Percentiles rank a stretch among this genome's conserved stretches.
phyloP scores from a whole-genome alignment of 2,329 filamentous ascomycete genomes.

The Fusarium domesticum region DNA sequence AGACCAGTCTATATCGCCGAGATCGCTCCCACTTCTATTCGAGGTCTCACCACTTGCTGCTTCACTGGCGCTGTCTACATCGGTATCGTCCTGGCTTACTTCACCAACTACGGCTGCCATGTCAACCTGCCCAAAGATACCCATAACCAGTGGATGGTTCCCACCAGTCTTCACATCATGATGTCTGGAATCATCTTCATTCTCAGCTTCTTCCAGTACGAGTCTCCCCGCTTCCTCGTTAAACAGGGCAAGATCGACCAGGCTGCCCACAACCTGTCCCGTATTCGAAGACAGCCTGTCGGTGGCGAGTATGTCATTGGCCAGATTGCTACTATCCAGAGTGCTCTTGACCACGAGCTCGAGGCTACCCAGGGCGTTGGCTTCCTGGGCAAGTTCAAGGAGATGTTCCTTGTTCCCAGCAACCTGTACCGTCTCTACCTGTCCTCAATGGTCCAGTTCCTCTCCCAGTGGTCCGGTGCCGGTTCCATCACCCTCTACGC shows the following conservation, averaged over 20 bases:
- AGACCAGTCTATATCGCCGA: constrained; percentile 69
- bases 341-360: constrained; percentile 65
- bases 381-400: constrained; percentile 63
- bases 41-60: constrained; percentile 67
- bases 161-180: constrained; percentile 73
- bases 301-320: constrained; percentile 60
- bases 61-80: constrained; percentile 61
- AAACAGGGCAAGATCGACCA: constrained; percentile 60
- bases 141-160: constrained; percentile 58
- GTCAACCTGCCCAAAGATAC: constrained; percentile 48
- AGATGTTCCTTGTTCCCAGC: constrained; percentile 63
- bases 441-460: constrained; percentile 64
- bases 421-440: constrained; percentile 74
- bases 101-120: constrained; percentile 63
- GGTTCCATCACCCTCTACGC: constrained; percentile 76
- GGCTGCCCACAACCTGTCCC: constrained; percentile 54
- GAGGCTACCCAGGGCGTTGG: constrained; percentile 66
- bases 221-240: constrained; percentile 69
- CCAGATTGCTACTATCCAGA: constrained; percentile 63
- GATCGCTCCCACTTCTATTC: constrained; percentile 64
- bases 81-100: constrained; percentile 77
- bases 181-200: constrained; percentile 70
- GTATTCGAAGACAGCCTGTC: constrained; percentile 55
- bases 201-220: constrained; percentile 65
- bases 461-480: constrained; percentile 72